Evolutionary conservation across 2,329 filamentous ascomycete genomes (phyloP).

Genomic region (Monosporascus sp.): DNA sequence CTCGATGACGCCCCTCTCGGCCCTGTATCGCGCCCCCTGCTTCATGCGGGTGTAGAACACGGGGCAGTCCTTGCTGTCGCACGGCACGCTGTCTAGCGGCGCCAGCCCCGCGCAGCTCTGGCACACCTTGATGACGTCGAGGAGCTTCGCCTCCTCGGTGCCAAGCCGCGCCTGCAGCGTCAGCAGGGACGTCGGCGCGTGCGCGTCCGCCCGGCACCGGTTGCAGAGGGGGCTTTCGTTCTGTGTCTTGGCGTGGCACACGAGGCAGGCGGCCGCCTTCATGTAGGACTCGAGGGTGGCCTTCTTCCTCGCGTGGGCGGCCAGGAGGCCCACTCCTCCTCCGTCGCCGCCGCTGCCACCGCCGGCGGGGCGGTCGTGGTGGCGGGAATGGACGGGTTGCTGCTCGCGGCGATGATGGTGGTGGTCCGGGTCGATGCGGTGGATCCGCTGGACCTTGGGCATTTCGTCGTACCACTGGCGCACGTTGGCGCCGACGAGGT

Average conservation of each 20-base stretch:
- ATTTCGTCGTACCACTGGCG: slow-evolving; percentile 92
- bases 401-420: neutral
- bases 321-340: slow-evolving; percentile 10
- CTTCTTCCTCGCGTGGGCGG: slow-evolving; percentile 32
- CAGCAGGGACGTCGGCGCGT: slow-evolving; percentile 57
- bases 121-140: slow-evolving; percentile 67
- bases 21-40: slow-evolving; percentile 45
- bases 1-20: slow-evolving; percentile 33
- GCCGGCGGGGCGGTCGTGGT: too few relatives aligned
- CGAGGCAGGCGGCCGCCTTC: slow-evolving; percentile 70
- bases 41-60: slow-evolving; percentile 79
- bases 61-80: slow-evolving; percentile 87
- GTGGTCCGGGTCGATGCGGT: slow-evolving; percentile 47
- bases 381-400: slow-evolving; percentile 19
- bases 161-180: slow-evolving; percentile 58
- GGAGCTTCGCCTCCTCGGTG: slow-evolving; percentile 56
- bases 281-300: slow-evolving; percentile 94
- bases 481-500: slow-evolving; percentile 88
- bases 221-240: slow-evolving; percentile 46
- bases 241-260: slow-evolving; percentile 59
- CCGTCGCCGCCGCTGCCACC: slow-evolving; percentile 1
- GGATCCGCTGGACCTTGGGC: slow-evolving; percentile 80
- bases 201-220: slow-evolving; percentile 45
- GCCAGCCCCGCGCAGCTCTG: slow-evolving; percentile 71
- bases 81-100: slow-evolving; percentile 71